A percentile compares a stretch with the other conserved stretches of the same genome.
Conservation (phyloP, 1,284 basidiomycete genomes). For the Coniferiporia weirii region DNA sequence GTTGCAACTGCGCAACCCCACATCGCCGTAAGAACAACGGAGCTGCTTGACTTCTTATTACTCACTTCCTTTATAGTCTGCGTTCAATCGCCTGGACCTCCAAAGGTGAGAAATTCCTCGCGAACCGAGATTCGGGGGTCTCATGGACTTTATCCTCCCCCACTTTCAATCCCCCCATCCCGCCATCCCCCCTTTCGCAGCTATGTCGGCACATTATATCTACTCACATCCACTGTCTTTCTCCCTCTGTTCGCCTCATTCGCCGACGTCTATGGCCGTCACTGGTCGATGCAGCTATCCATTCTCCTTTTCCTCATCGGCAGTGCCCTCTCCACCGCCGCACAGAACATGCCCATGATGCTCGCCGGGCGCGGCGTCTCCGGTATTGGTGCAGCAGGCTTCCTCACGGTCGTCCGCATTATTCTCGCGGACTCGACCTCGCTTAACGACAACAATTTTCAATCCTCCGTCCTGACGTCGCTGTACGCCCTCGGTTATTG, state of each 20-base stretch:
- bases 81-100: slow-evolving; percentile 40
- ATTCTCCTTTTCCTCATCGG: slow-evolving; percentile 42
- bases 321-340: slow-evolving; percentile 43
- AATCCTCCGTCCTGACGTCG: slow-evolving; percentile 36
- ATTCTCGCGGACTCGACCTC: slow-evolving; percentile 41
- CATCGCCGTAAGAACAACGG: slow-evolving; percentile 36
- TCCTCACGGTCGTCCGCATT: slow-evolving; percentile 42
- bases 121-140: no score
- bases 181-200: slow-evolving; percentile 20
- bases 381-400: slow-evolving; percentile 43
- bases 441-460: slow-evolving; percentile 38
- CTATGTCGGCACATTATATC: slow-evolving; percentile 40
- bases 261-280: slow-evolving; percentile 44
- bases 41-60: background rate
- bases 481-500: slow-evolving; percentile 41
- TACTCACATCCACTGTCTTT: slow-evolving; percentile 44
- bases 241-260: slow-evolving; percentile 45
- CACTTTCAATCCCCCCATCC: slow-evolving; percentile 11
- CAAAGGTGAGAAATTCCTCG: slow-evolving; percentile 32
- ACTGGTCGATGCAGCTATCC: slow-evolving; percentile 40
- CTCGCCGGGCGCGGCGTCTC: slow-evolving; percentile 41
- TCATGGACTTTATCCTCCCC: background rate
- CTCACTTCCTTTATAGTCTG: slow-evolving; percentile 29
- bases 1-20: slow-evolving; percentile 49
- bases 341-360: slow-evolving; percentile 36